Base-by-base conservation (phyloP, 768 basidiomycete species). In the Lactarius hatsudake region DNA sequence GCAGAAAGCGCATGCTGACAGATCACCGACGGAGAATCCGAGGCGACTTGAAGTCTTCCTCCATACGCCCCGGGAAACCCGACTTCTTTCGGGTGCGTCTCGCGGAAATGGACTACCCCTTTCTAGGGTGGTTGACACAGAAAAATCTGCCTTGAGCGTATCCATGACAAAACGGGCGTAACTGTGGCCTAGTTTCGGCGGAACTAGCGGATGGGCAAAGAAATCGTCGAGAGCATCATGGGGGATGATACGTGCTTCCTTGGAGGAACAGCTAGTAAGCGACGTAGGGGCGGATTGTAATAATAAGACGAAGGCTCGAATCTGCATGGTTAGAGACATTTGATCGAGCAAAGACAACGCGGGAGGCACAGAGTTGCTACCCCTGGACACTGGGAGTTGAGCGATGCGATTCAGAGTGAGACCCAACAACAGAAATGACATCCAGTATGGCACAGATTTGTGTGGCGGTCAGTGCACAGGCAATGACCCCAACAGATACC, bases 131-230 rank as follows among this genome's bases (percentile, higher is more conserved):
- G 70, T 71, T 13, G 62, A 56, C 6, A 71, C 65, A 26, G 68
- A 69, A 12, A 59, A 60, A 40, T 63, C 59, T n/a, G 67, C 73
- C 60, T 61, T 69, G 40, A 77, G 54, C 3, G 55, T 56, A 74
- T 74, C 63, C 66, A 77, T 54, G 72, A 75, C 36, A 70, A 78
- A 6, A 69, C 91, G 86, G 58, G 85, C 70, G 72, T 85, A 91
- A 36, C 83, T 80, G 56, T 78, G 75, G 10, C 77, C 73, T 8
- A 86, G 73, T 43, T 71, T 74, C 18, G 86, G 88, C 54, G 88
- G 87, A 6, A 81, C 74, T n/a, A 90, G 76, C 2, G 90, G 89
- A 28, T 79, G 81, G 23, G 79, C 74, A 73, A 87, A 90, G 73
- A 85, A 91, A 28, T 72, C 65, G 12, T 74, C 65, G 20, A 80